Evolutionary conservation across 2,329 filamentous ascomycete species (phyloP), one percentile per base, ranked within the genome.

Genomic region (Aspergillus hortae): DNA sequence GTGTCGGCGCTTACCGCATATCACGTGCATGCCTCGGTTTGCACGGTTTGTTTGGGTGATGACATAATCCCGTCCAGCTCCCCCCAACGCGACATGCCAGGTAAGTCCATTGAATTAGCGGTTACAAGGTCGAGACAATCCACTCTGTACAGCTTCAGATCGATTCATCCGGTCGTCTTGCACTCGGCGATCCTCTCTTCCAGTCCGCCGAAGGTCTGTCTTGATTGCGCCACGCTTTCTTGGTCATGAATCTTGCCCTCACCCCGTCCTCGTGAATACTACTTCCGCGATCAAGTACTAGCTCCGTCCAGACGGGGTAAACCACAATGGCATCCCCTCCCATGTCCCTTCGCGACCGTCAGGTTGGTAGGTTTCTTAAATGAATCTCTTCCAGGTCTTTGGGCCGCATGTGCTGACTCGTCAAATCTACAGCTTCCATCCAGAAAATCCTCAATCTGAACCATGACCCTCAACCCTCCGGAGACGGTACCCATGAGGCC

Each of bases 391-490:
- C 17, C 52, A 36, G 15, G 35, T 12, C 12, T 12, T 30, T n/a
- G 17, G 6, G 2, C 10, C 11, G 6, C 21, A 36, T 43, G 15
- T 11, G 12, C 11, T 44, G n/a, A 36, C 21, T 10, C 49, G 27
- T 25, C n/a, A 48, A 33, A 38, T 52, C 15, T 59, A 36, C 59
- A 95, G 92, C 88, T 46, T 92, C 92, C 15, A 90, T 99, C 66
- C 91, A 95, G 77, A 92, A 90, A 74, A 91, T 99, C 65, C 84
- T 99, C 61, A 97, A 96, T 71, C 79, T 99, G 61, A 99, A 99
- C 74, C 87, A 94, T 66, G 80, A 83, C 35, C 70, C 74, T 56
- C 81, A 75, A 67, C 71, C 80, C 54, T 62, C 73, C 48, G 64
- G 80, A 53, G 80, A 81, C 60, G 79, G 83, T 51, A 76, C 81